Conservation (phyloP, 495 filamentous ascomycete species). For the Entonaema liquescens region DNA sequence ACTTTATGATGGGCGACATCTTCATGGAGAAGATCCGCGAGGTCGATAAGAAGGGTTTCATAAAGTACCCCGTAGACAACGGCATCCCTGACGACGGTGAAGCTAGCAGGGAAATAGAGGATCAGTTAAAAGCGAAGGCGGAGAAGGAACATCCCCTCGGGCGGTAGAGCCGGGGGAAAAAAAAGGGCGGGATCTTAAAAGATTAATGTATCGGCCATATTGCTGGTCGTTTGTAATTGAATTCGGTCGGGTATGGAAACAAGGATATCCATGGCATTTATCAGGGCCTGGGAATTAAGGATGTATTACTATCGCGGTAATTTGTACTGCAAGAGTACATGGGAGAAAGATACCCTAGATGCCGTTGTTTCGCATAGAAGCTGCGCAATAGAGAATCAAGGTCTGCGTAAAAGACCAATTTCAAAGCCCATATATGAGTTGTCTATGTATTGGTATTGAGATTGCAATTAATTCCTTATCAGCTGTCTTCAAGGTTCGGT, state of each 20-base stretch:
- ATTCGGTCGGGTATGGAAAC: not conserved
- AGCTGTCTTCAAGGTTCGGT: not conserved
- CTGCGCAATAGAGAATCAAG: not conserved
- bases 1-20: conserved; percentile 57
- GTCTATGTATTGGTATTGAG: not conserved
- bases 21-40: conserved; percentile 51
- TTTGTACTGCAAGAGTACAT: not conserved
- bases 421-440: not conserved
- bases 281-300: not conserved
- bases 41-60: conserved; percentile 47
- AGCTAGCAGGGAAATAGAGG: conserved; percentile 37
- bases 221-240: not conserved
- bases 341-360: not conserved
- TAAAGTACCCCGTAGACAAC: conserved; percentile 44
- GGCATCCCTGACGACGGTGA: conserved; percentile 45
- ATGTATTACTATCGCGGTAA: not conserved
- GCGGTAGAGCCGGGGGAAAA: conserved; percentile 5
- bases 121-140: conserved; percentile 34
- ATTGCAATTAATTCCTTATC: not conserved
- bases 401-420: not conserved
- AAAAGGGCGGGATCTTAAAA: not conserved
- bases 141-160: conserved; percentile 39
- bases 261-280: not conserved
- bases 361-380: not conserved
- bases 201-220: not conserved